Evolutionary conservation across 148 eudicot species (phyloP), one percentile per base, ranked within the genome.

Genomic region (Tetragonia tetragonoides): DNA sequence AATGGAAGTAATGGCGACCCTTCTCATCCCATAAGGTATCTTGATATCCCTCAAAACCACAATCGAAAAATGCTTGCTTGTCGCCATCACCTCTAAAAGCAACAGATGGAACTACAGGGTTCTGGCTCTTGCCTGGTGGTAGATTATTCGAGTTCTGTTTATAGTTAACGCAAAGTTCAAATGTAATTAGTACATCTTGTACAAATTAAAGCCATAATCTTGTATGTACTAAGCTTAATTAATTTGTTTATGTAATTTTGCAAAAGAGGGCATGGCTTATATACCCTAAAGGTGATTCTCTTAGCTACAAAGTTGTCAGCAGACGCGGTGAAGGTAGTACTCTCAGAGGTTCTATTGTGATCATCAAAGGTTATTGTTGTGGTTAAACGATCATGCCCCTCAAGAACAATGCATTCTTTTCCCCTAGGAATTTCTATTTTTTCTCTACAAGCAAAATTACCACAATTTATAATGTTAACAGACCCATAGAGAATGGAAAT

Each of bases 1-100:
- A 85, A 73, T 87, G 82, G 54, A 81, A 90, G 59, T 87, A 88
- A 82, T 92, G 97, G 7, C 66, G 80, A 61, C 93, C 92, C 8
- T 18, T 66, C 51, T 86, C 87, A 74, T 89, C 93, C 75, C 87
- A 84, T n/a, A 90, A 46, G 0, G 97, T 92, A 39, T 90, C 97
- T 75, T 92, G 93, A 70, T 84, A 89, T 28, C 93, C 93, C 15
- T 49, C 20, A 23, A 92, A 40, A 12, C 70, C 82, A 66, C 78
- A 76, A 10, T 78, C 78, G 39, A 83, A 90, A 66, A 83, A 84
- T 15, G 89, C 77, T 9, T 85, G 79, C 67, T 81, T 84, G 70
- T 90, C 89, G 0, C 91, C 95, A 11, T 74, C 39, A 3, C 72
- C 46, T 20, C 72, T 42, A 0, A 78, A 53, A 4, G 90, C 88